A percentile compares a stretch with the other conserved stretches of the same genome.
Evolutionary conservation across 257 asterid genomes (phyloP).

Genomic region (Capsicum baccatum): DNA sequence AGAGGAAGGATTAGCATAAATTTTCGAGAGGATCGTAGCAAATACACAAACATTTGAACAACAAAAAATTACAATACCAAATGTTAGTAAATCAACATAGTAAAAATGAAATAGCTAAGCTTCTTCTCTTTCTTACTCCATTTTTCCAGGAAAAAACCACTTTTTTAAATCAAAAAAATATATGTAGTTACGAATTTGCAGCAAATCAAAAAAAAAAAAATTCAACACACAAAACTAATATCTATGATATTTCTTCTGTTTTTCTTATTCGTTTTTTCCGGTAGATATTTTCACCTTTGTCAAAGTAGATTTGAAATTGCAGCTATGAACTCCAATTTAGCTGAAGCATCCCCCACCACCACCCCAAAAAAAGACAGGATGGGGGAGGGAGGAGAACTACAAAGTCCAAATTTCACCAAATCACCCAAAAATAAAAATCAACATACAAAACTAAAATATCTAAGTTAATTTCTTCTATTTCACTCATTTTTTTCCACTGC

Average conservation of each 20-base stretch:
- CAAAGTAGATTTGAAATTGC: background rate
- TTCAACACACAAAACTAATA: no score
- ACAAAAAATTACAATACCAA: background rate
- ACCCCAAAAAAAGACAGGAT: no score
- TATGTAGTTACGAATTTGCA: background rate
- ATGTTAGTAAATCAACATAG: background rate
- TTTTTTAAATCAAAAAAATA: no score
- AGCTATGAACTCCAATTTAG: background rate
- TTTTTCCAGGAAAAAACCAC: no score
- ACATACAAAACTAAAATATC: background rate
- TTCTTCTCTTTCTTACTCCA: background rate
- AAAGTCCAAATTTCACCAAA: background rate
- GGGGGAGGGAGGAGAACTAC: no score
- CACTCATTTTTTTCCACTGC: background rate
- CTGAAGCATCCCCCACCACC: background rate
- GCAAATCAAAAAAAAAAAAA: no score
- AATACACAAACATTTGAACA: background rate
- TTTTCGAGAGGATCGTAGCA: no score
- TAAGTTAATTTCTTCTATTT: background rate
- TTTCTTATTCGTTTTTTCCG: background rate
- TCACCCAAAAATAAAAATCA: background rate
- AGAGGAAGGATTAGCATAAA: no score
- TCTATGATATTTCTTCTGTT: background rate
- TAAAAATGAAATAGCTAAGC: background rate
- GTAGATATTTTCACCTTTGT: background rate